Evolutionary conservation across 2,329 filamentous ascomycete species (phyloP), one percentile per base, ranked within the genome.

Genomic region (Hymenoscyphus albidus): DNA sequence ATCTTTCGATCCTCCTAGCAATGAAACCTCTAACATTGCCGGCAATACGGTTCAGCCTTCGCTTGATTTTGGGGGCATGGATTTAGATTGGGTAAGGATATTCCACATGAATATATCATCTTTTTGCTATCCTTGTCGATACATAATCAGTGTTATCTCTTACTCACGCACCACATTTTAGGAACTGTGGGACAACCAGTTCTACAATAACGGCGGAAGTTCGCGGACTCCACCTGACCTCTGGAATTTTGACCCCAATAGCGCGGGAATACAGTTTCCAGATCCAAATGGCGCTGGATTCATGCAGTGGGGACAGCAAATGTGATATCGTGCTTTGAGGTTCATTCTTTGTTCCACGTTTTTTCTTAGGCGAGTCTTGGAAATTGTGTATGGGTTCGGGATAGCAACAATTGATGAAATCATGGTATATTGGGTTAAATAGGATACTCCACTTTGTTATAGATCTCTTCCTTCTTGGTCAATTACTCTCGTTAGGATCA

Each of bases 131-230:
- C 12, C 4, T 16, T 2, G 27, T 39, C 42, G 3, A 18, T 12
- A 13, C 9, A 5, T 59, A 14, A 39, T 2, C 18, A 2, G n/a
- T 39, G 18, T 32, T 38, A 35, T 55, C 32, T 18, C 54, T 59
- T 27, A 59, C 58, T 39, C n/a, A 32, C 31, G 10, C 22, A 10
- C n/a, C 38, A 38, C 31, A 10, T 16, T 35, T 2, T 57, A 70
- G 69, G 67, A 69, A 51, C 32, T 68, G 3, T 70, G 68, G 66
- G 68, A 70, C 62, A 66, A 56, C 9, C 64, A 65, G 32, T 64
- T 67, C 40, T 59, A 62, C 32, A 65, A 65, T 56, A 65, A 54
- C 35, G 61, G 57, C 39, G 56, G 63, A 27, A 44, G 39, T 14
- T 59, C 58, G n/a, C 58, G 39, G 44, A 63, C 60, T 2, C 59